Evolutionary conservation across 2,329 filamentous ascomycete genomes (phyloP), one percentile per base, ranked within the genome.

Genomic region (Cordyceps sp.): DNA sequence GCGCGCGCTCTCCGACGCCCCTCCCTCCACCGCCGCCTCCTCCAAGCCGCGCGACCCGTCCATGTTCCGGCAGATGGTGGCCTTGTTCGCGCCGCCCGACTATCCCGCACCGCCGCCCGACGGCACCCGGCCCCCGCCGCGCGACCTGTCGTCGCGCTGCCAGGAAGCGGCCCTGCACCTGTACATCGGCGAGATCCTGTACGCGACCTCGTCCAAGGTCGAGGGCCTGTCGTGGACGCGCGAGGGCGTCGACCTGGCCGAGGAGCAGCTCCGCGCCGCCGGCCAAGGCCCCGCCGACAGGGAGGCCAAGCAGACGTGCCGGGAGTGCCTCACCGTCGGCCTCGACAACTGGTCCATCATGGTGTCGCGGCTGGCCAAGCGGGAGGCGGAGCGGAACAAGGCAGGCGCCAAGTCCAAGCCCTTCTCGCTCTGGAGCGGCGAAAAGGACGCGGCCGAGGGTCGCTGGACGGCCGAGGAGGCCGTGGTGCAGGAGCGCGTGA

Each of bases 131-230:
- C 64, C 77, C 0, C 73, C 86, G 0, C 55, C 65, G 35, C 77
- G 82, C 29, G 70, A 69, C 34, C 48, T 72, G 9, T 61, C 66
- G 19, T 73, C 81, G 40, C 66, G 69, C 24, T 94, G 86, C 53
- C 78, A 90, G 41, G 86, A 94, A 53, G 84, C 85, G 3, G 83
- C 73, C 0, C 57, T 94, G 12, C 85, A 84, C 63, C 68, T 85
- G 17, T 90, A 93, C 53, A 88, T 96, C 39, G 88, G 88, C 36
- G 88, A 96, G 57, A 93, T 96, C 32, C 66, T 96, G 21, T 94
- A 80, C 52, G 71, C 82, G 0, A 69, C 69, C 5, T 43, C 47
- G 2, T 56, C 53, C 14, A 59, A 62, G 31, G 74, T 82, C 30
- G 76, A 79, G 37, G 88, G 85, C 1, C 62, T 94, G 2, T 74